Evolutionary conservation across 2,329 filamentous ascomycete species (phyloP).

Genomic region (Penicillium brevicompactum): DNA sequence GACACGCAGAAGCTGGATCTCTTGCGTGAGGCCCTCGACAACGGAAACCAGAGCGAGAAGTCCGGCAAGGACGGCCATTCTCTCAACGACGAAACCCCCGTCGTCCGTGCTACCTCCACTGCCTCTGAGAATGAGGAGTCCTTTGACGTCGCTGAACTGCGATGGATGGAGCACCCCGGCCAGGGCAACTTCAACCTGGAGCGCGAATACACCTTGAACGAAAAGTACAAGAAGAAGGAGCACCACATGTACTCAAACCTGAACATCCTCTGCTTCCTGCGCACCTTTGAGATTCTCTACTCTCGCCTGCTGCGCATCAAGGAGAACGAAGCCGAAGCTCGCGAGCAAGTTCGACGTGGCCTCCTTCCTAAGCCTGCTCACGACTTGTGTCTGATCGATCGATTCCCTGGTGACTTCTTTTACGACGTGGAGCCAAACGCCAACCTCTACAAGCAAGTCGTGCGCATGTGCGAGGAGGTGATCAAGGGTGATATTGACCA

Average conservation of each 20-base stretch:
- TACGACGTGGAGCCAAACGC: slow-evolving; percentile 62
- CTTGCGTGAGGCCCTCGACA: slow-evolving; percentile 84
- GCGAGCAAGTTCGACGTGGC: slow-evolving; percentile 72
- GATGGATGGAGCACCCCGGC: slow-evolving; percentile 63
- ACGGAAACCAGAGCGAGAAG: slow-evolving; percentile 62
- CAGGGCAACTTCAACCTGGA: slow-evolving; percentile 60
- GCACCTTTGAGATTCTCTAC: slow-evolving; percentile 89
- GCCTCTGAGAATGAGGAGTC: slow-evolving; percentile 57
- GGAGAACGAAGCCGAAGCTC: slow-evolving; percentile 71
- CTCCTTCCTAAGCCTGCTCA: slow-evolving; percentile 77
- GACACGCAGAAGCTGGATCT: slow-evolving; percentile 75
- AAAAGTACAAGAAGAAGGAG: slow-evolving; percentile 75
- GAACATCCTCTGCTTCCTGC: slow-evolving; percentile 92
- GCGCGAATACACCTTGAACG: slow-evolving; percentile 71
- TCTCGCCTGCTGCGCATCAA: slow-evolving; percentile 82
- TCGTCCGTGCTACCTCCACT: slow-evolving; percentile 53
- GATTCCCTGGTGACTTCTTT: slow-evolving; percentile 75
- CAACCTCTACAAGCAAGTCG: slow-evolving; percentile 81
- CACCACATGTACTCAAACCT: slow-evolving; percentile 93
- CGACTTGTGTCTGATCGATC: slow-evolving; percentile 80
- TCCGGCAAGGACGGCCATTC: slow-evolving; percentile 78
- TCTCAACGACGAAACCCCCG: slow-evolving; percentile 86
- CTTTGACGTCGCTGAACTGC: slow-evolving; percentile 52
- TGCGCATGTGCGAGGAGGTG: slow-evolving; percentile 83
- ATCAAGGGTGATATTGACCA: slow-evolving; percentile 82